A percentile compares a stretch with the other conserved stretches of the same genome.
phyloP scores from a whole-genome alignment of 202 grass and related monocot genomes.

The Saccharum hybrid region DNA sequence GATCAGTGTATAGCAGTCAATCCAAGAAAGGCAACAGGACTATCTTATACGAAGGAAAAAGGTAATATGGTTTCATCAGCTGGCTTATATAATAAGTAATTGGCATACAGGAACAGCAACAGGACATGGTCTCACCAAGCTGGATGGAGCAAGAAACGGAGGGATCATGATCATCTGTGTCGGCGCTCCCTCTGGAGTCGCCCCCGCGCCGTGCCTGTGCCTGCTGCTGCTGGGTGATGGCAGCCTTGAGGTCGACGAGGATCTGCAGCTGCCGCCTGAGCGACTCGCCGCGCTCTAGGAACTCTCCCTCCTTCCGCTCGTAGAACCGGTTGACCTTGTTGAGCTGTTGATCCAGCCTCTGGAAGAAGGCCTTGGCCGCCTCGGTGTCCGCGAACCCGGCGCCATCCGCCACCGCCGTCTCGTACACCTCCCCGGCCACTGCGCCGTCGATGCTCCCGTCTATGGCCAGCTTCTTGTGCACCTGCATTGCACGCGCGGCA shows the following conservation, averaged over 20 bases:
- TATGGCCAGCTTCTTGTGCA: slow-evolving; percentile 57
- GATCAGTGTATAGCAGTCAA: not conserved
- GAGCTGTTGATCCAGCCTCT: slow-evolving; percentile 70
- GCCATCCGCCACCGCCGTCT: slow-evolving; percentile 51
- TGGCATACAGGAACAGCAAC: not conserved
- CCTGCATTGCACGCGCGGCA: slow-evolving; percentile 47
- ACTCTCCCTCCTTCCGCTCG: slow-evolving; percentile 78
- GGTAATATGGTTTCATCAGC: not conserved
- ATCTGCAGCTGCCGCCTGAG: slow-evolving; percentile 86
- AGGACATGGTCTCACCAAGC: slow-evolving; percentile 45
- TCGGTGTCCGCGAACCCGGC: slow-evolving; percentile 33
- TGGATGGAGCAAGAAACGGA: slow-evolving; percentile 69
- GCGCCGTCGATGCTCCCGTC: slow-evolving; percentile 21
- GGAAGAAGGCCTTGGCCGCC: slow-evolving; percentile 61
- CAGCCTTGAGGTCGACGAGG: slow-evolving; percentile 73
- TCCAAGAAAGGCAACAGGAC: not conserved
- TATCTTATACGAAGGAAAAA: not conserved
- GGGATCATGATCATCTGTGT: slow-evolving; percentile 67
- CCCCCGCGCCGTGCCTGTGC: slow-evolving; percentile 15
- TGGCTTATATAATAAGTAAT: slow-evolving; percentile 8
- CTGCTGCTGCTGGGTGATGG: slow-evolving; percentile 55
- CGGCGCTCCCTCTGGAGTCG: slow-evolving; percentile 32
- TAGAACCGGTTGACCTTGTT: slow-evolving; percentile 95
- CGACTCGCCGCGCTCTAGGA: slow-evolving; percentile 65
- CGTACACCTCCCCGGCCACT: slow-evolving; percentile 53